Evolutionary conservation across 768 basidiomycete species (phyloP), one percentile per base, ranked within the genome.

Genomic region (Macrolepiota albuminosa): DNA sequence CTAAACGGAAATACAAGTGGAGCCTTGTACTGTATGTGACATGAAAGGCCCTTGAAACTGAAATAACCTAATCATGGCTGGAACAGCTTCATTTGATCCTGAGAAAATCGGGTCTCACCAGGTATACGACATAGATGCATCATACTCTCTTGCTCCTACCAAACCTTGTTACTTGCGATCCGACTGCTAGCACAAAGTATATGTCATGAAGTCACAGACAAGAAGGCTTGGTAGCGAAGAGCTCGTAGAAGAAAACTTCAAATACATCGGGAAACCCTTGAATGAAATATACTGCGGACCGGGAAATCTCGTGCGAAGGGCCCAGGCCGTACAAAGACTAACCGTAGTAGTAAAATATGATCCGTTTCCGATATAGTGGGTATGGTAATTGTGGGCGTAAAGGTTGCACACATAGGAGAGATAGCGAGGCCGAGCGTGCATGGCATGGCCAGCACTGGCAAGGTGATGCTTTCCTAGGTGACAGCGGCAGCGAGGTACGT

Each of bases 281-380:
- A 43, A 57, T 61, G 61, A 57, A 56, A 61, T 64, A 64, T 60
- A 64, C 59, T 57, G 57, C 18, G 37, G 63, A 59, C 58, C 63
- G 57, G 48, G 54, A 50, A 9, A 54, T 34, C 9, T 54, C 54
- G 53, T 46, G 46, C 43, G 40, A 13, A 46, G 42, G 49, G 52
- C 51, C 56, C 51, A 8, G 57, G 13, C 63, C 50, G 49, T 55
- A 64, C 60, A 54, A 54, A 64, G 54, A 64, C 60, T 61, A 61
- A 64, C 49, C 56, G 57, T 55, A 57, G 47, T 61, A 42, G 56
- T 64, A 64, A 14, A 57, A 64, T 64, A 61, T 61, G 59, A 63
- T 61, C 59, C 63, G 54, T 53, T 58, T 63, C 59, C 63, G 43
- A 55, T 42, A 49, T 43, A 56, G 47, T 37, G 54, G 39, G 59